Base-by-base conservation (phyloP, 2,329 filamentous ascomycete genomes). In the Pezicula rhizophila region DNA sequence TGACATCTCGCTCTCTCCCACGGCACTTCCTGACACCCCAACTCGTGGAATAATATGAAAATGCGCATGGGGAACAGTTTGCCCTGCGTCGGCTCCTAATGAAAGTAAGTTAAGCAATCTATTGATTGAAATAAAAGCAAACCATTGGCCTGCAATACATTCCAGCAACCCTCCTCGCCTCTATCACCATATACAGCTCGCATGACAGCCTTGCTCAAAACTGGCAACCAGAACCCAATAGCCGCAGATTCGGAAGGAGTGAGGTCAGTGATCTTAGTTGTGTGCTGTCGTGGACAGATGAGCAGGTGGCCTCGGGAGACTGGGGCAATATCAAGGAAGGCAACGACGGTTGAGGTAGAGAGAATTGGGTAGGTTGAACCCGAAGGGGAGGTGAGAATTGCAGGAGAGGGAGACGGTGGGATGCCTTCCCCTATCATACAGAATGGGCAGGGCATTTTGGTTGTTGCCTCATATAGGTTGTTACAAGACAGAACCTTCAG, bases 101-200 rank as follows among this genome's bases (percentile, higher is more conserved):
- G 37, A 25, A 33, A 8, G 15, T 14, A 31, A 20, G 15, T 42
- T 15, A 7, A 35, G 25, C 14, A 40, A 34, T 42, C 10, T 5
- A 15, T 15, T 5, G 5, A 11, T n/a, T n/a, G 12, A 10, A 17
- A 43, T 5, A 26, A 17, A 7, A 28, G 33, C 64, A 42, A 57
- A 78, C 77, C 89, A 59, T 96, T 96, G 64, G 96, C 96, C 71
- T 96, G 90, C 46, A 96, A 87, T 12, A 96, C 81, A 67, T 96
- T 96, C 85, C 91, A 96, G 68, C 53, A 50, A 33, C 38, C 48
- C 11, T 42, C 44, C 39, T 51, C 39, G 42, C 43, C 28, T 31
- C 39, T 34, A 14, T 28, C 35, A 87, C 35, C 74, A 73, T 2
- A 87, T 77, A 23, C 81, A 84, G 4, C 84, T 68, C 95, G 89